These are phyloP conservation scores for Prunus salicina DNA, from an alignment of 306 rosid species.

Conservation along the genomic window DNA sequence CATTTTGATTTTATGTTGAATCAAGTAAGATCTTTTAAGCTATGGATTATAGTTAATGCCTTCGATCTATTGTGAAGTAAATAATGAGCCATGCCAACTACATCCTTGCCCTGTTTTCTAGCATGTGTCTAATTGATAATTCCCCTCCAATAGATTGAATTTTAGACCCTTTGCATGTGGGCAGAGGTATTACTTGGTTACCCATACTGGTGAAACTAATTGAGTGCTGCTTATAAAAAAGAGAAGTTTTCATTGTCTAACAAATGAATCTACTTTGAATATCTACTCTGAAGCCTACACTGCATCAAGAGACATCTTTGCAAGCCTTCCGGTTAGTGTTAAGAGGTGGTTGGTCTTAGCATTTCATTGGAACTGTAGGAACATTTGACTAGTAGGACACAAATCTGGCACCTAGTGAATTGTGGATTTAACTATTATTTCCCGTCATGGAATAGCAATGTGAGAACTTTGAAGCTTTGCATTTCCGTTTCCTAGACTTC, in stretches of 20 bases:
- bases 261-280: too few species aligned
- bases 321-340: slow-evolving; percentile 2
- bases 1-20: neutral
- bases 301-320: neutral
- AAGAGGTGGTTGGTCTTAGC: neutral
- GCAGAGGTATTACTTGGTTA: slow-evolving; percentile 4
- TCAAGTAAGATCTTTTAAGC: neutral
- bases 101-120: neutral
- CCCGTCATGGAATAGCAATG: neutral
- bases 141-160: neutral
- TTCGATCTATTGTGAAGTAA: neutral
- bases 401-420: neutral
- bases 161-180: neutral
- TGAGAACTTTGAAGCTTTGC: neutral
- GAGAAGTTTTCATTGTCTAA: neutral
- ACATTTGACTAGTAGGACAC: neutral
- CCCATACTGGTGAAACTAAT: neutral
- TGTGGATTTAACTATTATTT: neutral
- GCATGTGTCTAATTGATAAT: neutral
- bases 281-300: neutral
- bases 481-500: neutral
- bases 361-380: neutral
- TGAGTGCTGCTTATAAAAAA: neutral
- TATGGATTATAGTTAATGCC: neutral
- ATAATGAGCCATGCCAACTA: neutral